Base-by-base conservation (phyloP, 257 asterid genomes). In the Agastache rugosa region DNA sequence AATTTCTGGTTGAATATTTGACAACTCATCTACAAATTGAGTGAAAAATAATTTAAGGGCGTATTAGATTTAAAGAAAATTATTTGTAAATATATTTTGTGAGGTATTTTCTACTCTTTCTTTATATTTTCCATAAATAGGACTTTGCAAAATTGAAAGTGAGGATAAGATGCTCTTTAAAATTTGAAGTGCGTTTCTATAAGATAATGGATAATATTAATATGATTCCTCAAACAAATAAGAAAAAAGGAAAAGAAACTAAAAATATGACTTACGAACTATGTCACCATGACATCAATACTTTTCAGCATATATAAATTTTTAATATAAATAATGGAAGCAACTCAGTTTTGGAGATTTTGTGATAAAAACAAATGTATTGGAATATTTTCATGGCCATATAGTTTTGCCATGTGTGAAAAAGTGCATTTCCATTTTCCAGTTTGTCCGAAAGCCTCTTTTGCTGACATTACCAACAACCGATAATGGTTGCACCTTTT, bases 271-370 rank as follows among this genome's bases (percentile, higher is more conserved):
- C 25, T 8, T 1, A 15, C 54, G 25, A 14, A 37, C 65, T 59
- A 65, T 60, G 87, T 74, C 77, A 83, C 1, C 2, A 4, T 80
- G 85, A 83, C 81, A 16, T 71, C 68, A 74, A 5, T 3, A 19
- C 42, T 41, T 20, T 15, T 19, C 29, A 53, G 47, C 47, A 19
- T 27, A 37, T 17, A 37, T 45, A 14, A 16, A 1, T 34, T 29
- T 17, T 39, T 14, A 1, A 12, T 41, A 3, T 17, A 16, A 31
- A 69, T 50, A 5, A 58, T 31, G 31, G 67, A 53, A 59, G n/a
- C 5, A 42, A 19, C 63, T 51, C 22, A 11, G 5, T 47, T 60
- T 19, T 11, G 27, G 15, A 29, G 3, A 11, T 22, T 42, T 29
- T 61, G 51, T 73, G 65, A 23, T 17, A 66, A 4, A n/a, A 25